Evolutionary conservation across 768 basidiomycete species (phyloP).

Genomic region (Pulveroboletus ravenelii): DNA sequence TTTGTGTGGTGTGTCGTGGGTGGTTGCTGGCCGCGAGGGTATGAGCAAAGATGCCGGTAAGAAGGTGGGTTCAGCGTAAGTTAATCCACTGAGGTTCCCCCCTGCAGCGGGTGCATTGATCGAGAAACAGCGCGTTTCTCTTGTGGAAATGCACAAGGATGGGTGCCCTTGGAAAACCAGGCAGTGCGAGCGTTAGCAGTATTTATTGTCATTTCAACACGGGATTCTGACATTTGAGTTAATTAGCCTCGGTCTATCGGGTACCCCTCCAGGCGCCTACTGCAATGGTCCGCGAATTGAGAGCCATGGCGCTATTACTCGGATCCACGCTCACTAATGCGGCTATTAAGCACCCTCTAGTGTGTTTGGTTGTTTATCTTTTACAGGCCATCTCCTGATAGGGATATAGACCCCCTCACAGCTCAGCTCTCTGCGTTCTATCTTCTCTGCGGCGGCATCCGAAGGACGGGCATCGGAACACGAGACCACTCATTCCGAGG

Average conservation of each 20-base stretch:
- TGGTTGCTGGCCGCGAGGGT: constrained; percentile 63
- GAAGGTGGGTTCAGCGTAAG: constrained; percentile 32
- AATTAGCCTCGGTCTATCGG: constrained; percentile 62
- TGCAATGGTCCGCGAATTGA: constrained; percentile 59
- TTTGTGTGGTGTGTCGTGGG: constrained; percentile 70
- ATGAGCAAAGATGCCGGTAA: constrained; percentile 74
- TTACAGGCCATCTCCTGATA: constrained; percentile 7
- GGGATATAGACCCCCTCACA: constrained; percentile 52
- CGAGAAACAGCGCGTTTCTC: constrained; percentile 63
- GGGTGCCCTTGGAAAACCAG: constrained; percentile 81
- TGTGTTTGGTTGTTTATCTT: constrained; percentile 30
- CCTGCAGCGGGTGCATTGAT: constrained; percentile 58
- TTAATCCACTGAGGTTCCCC: constrained; percentile 13
- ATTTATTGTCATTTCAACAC: not conserved
- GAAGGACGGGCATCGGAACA: constrained; percentile 30
- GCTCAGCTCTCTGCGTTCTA: constrained; percentile 46
- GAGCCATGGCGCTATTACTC: constrained; percentile 47
- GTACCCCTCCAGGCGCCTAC: constrained; percentile 66
- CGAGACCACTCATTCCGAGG: constrained; percentile 5
- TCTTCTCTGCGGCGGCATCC: constrained; percentile 34
- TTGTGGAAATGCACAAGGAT: constrained; percentile 71
- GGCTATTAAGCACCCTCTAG: constrained; percentile 68
- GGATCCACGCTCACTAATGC: constrained; percentile 51
- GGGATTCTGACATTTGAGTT: constrained; percentile 3
- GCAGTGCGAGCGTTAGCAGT: constrained; percentile 69